Percentiles rank a stretch among this genome's conserved stretches.
Conservation (phyloP, 257 asterid species). For the Solanum dulcamara region DNA sequence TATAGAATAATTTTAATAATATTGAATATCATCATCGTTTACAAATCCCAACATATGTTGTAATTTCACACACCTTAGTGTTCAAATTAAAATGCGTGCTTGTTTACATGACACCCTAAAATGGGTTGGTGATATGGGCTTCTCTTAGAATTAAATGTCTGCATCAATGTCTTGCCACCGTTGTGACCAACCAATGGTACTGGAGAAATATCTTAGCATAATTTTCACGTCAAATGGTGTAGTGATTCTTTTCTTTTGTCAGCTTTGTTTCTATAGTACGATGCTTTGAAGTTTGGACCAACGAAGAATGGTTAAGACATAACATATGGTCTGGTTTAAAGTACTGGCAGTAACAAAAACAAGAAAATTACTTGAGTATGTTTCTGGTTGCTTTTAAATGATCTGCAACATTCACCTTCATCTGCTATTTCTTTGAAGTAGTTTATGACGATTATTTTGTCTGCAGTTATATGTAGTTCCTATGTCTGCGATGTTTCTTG, state of each 20-base stretch:
- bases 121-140: neutral
- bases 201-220: neutral
- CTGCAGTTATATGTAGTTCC: neutral
- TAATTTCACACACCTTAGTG: neutral
- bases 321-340: neutral
- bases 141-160: neutral
- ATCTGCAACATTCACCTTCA: neutral
- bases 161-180: neutral
- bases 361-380: neutral
- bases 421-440: neutral
- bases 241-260: neutral
- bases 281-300: neutral
- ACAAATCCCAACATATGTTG: neutral
- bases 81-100: neutral
- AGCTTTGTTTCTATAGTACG: neutral
- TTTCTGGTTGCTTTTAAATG: neutral
- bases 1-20: neutral
- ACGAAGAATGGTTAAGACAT: neutral
- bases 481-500: slow-evolving; percentile 8
- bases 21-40: neutral
- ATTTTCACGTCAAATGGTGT: neutral
- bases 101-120: neutral
- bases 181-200: neutral
- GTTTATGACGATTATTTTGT: neutral
- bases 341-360: neutral